Percentiles rank a stretch among this genome's conserved stretches.
Evolutionary conservation across 305 asterid species (phyloP).

Genomic region (Caryopteris hybrid): DNA sequence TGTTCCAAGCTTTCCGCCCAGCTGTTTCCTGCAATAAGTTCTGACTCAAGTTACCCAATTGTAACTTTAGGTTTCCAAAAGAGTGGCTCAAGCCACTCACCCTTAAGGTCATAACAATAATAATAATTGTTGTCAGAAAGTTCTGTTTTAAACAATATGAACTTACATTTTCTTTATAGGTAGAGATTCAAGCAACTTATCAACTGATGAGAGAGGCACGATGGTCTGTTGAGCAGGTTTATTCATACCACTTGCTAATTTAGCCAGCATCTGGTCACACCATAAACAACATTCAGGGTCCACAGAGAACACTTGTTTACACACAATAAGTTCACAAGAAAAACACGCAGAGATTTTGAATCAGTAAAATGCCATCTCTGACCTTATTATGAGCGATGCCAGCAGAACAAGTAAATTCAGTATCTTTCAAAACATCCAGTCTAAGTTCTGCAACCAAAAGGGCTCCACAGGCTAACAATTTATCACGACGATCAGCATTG

Average conservation of each 20-base stretch:
- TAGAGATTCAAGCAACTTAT: slow-evolving; percentile 60
- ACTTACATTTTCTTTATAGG: slow-evolving; percentile 88
- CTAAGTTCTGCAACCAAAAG: slow-evolving; percentile 83
- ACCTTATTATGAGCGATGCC: slow-evolving; percentile 98
- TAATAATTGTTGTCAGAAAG: not conserved
- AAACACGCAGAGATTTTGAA: not conserved
- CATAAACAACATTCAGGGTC: slow-evolving; percentile 17
- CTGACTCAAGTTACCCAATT: not conserved
- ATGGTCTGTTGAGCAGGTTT: slow-evolving; percentile 97
- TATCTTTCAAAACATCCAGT: slow-evolving; percentile 70
- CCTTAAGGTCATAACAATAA: not conserved
- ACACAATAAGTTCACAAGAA: not conserved
- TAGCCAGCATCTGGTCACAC: slow-evolving; percentile 84
- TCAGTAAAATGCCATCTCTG: slow-evolving; percentile 9
- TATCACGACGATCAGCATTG: slow-evolving; percentile 64
- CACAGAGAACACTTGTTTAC: not conserved
- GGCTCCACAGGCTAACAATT: slow-evolving; percentile 88
- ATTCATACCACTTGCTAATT: slow-evolving; percentile 92
- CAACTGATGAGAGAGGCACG: slow-evolving; percentile 73
- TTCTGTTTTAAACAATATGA: not conserved
- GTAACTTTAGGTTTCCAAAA: not conserved
- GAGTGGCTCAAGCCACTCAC: slow-evolving; percentile 2
- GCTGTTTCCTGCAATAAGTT: slow-evolving; percentile 76
- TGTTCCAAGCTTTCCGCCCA: slow-evolving; percentile 96
- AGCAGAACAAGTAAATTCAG: slow-evolving; percentile 91